Percentiles rank a stretch among this genome's conserved stretches.
phyloP scores from a whole-genome alignment of 2,329 filamentous ascomycete genomes.

The Spiromastix sp. region DNA sequence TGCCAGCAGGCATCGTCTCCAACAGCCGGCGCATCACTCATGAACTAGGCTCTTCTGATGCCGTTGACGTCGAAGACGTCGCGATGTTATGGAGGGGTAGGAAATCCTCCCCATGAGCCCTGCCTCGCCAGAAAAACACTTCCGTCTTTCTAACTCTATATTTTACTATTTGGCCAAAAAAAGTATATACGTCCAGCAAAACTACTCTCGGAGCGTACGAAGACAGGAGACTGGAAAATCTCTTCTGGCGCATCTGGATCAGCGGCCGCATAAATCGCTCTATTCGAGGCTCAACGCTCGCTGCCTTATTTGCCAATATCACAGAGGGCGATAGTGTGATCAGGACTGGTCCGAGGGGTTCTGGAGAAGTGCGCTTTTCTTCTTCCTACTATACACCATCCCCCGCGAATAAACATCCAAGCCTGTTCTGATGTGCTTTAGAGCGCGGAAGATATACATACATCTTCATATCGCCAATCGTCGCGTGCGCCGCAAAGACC shows the following conservation, averaged over 20 bases:
- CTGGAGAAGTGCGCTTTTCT: conserved; percentile 9
- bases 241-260: conserved; percentile 45
- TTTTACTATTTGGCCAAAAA: too few relatives aligned
- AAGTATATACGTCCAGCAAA: conserved; percentile 39
- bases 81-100: conserved; percentile 41
- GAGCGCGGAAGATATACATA: too few relatives aligned
- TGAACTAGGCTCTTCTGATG: conserved; percentile 26
- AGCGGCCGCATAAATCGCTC: conserved; percentile 25
- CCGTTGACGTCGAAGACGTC: conserved; percentile 31
- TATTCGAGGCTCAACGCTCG: conserved; percentile 31
- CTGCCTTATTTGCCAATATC: conserved; percentile 35
- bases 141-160: too few relatives aligned
- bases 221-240: conserved; percentile 38
- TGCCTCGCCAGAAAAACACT: too few relatives aligned
- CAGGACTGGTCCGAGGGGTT: conserved; percentile 11
- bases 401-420: too few relatives aligned
- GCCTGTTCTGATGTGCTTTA: conserved; percentile 2
- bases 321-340: conserved; percentile 21
- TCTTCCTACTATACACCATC: too few relatives aligned
- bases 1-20: conserved; percentile 31
- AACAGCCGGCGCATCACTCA: conserved; percentile 27
- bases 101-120: conserved; percentile 12
- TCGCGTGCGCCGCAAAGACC: neutral
- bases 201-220: conserved; percentile 30
- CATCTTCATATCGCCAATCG: neutral